Evolutionary conservation across 768 basidiomycete genomes (phyloP), one percentile per base, ranked within the genome.

Genomic region (Boletellus ananiceps): DNA sequence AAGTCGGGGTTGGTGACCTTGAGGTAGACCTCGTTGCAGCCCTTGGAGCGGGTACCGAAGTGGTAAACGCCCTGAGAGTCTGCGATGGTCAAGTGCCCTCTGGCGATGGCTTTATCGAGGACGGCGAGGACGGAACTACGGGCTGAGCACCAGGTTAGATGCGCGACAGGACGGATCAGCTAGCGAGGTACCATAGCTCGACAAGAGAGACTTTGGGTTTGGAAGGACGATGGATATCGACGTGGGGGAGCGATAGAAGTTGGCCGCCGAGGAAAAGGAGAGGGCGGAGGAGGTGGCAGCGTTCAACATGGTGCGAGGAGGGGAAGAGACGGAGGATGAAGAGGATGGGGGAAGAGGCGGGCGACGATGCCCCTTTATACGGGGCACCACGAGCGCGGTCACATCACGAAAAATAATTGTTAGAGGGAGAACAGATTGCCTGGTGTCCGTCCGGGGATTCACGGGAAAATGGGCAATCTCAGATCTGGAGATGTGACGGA

Each of bases 1-100:
- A 86, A 86, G 63, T 79, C 78, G 43, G 79, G 74, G 61, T 78
- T 81, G 14, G 73, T 59, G 49, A 86, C 70, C 53, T 73, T 75
- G 50, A 86, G 61, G 52, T 79, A 75, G 49, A 81, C 81, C 60
- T 81, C 76, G 70, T 81, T 83, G 66, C 74, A 79, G 46, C 77
- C 80, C 59, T 80, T 80, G 64, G 73, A 68, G 59, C 75, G 74
- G 25, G 68, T 73, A 39, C 83, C 83, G 57, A 81, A 85, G 59
- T 80, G 73, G 60, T 78, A 73, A 11, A 75, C 72, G 53, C 82
- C 82, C 61, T 82, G 72, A 12, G 76, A 72, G 69, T 85, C 83
- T 62, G 75, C 71, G 58, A 85, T 73, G 35, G 81, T 83, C 54
- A 85, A 67, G 67, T 77, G 75, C 6, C 83, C 83, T 62, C 73